Evolutionary conservation across 2,329 filamentous ascomycete species (phyloP).

Genomic region (Colletotrichum cuscutae): DNA sequence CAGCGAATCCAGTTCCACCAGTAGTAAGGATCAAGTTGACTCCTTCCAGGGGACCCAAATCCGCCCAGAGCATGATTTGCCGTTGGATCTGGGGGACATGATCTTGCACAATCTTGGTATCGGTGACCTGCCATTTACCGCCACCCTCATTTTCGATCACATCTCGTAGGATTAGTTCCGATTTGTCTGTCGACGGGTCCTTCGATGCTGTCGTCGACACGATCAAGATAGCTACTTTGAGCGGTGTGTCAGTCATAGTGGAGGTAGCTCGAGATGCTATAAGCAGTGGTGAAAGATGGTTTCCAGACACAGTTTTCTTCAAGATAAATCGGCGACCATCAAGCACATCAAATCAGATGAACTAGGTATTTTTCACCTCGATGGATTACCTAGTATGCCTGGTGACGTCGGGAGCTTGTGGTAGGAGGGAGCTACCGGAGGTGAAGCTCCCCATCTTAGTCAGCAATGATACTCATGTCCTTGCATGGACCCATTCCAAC

Average conservation of each 20-base stretch:
- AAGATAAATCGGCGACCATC: neutral
- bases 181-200: conserved; percentile 82
- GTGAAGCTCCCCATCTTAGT: conserved; percentile 30
- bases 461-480: conserved; percentile 1
- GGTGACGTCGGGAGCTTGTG: conserved; percentile 28
- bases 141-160: conserved; percentile 75
- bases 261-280: neutral
- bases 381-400: neutral
- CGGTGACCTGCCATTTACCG: conserved; percentile 76
- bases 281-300: neutral
- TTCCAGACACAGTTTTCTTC: neutral
- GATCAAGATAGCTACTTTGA: conserved; percentile 83
- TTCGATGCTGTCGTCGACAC: conserved; percentile 90
- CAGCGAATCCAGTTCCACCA: conserved; percentile 92
- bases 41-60: conserved; percentile 62
- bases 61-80: conserved; percentile 78
- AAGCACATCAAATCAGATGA: neutral
- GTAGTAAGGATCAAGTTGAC: conserved; percentile 87
- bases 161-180: conserved; percentile 72
- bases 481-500: neutral
- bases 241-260: conserved; percentile 51
- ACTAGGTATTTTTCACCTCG: neutral
- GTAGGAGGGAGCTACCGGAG: neutral
- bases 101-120: conserved; percentile 83
- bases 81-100: conserved; percentile 78